phyloP scores from a whole-genome alignment of 495 filamentous ascomycete species.

The Talaromyces ruber region DNA sequence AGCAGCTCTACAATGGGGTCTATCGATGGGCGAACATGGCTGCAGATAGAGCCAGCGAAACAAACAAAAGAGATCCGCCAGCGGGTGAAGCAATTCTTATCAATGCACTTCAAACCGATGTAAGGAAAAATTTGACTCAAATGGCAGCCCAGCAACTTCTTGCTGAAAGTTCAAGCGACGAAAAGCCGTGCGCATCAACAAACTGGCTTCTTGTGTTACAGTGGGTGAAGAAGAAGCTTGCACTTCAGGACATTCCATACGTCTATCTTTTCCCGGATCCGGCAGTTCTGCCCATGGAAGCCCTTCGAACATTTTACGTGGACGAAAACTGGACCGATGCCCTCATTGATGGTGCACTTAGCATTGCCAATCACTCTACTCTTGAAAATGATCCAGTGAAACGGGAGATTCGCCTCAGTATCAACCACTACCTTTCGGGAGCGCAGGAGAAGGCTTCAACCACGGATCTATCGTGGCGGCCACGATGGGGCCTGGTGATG shows the following conservation, averaged over 20 bases:
- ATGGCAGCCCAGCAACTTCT: neutral
- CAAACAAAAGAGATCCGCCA: no score
- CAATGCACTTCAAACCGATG: neutral
- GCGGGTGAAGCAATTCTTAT: neutral
- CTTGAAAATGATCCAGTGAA: conserved; percentile 16
- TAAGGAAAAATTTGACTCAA: neutral
- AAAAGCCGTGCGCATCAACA: conserved; percentile 11
- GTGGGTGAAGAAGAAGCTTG: conserved; percentile 29
- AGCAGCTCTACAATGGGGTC: neutral
- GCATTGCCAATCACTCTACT: conserved; percentile 27
- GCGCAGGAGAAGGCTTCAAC: neutral
- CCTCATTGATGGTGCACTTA: conserved; percentile 39
- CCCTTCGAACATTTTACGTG: conserved; percentile 39
- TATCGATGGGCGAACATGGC: neutral
- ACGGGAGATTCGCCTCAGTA: conserved; percentile 16
- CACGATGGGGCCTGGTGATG: conserved; percentile 20
- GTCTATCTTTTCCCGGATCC: conserved; percentile 35
- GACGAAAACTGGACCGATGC: conserved; percentile 35
- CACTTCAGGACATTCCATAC: conserved; percentile 22
- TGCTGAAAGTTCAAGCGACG: neutral
- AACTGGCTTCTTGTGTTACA: conserved; percentile 26
- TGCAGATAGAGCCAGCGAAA: neutral
- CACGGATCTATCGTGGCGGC: conserved; percentile 11
- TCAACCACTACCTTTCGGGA: conserved; percentile 18
- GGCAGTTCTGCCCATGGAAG: conserved; percentile 24